Conservation (phyloP, 1,284 basidiomycete genomes). For the Fomitopsis palustris region DNA sequence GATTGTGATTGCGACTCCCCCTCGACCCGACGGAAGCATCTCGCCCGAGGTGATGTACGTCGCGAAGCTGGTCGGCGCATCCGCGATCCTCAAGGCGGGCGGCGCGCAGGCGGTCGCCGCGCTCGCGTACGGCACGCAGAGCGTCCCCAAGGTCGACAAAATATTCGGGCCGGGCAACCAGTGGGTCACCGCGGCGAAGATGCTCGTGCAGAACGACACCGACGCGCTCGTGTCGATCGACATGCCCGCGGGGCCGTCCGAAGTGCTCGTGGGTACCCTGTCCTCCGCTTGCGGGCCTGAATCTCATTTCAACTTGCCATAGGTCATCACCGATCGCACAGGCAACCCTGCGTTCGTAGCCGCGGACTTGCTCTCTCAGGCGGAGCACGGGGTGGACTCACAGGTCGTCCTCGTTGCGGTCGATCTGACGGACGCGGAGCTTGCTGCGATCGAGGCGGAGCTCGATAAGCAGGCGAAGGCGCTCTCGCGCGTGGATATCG, state of each 20-base stretch:
- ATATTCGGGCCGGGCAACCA: constrained; percentile 99
- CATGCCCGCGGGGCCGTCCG: constrained; percentile 98
- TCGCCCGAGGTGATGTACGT: constrained; percentile 96
- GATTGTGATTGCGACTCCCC: constrained; percentile 94
- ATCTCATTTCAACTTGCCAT: not conserved
- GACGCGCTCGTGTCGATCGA: constrained; percentile 96
- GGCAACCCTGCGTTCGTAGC: constrained; percentile 91
- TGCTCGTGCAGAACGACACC: constrained; percentile 99
- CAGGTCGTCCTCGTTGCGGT: constrained; percentile 94
- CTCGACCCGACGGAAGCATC: constrained; percentile 85
- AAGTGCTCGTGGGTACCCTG: constrained; percentile 77
- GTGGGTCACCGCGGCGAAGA: constrained; percentile 99
- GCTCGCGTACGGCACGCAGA: constrained; percentile 93
- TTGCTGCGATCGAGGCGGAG: constrained; percentile 79
- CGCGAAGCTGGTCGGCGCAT: constrained; percentile 84
- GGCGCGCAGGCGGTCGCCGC: constrained; percentile 98
- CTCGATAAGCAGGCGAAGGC: constrained; percentile 88
- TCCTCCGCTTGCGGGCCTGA: not conserved
- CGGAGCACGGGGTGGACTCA: constrained; percentile 97
- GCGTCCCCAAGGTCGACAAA: constrained; percentile 99
- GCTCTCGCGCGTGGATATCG: constrained; percentile 86
- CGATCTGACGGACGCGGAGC: constrained; percentile 55
- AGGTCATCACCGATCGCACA: constrained; percentile 92
- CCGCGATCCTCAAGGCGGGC: constrained; percentile 88
- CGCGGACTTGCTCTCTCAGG: constrained; percentile 95